Evolutionary conservation across 2,329 filamentous ascomycete species (phyloP).

Genomic region (Paecilomyces dactylethromorphus): DNA sequence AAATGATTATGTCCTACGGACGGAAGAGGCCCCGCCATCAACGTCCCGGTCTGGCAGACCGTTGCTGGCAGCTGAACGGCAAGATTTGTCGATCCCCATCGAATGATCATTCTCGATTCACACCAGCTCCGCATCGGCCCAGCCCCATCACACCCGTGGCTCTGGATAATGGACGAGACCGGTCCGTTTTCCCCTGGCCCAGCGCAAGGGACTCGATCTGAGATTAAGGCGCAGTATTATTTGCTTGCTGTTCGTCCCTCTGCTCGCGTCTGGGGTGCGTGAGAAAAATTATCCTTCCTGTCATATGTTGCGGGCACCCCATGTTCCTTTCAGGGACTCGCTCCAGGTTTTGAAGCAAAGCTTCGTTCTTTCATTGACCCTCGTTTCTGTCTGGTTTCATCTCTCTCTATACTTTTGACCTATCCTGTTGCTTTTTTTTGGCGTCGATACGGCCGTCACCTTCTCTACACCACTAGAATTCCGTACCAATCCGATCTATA

Average conservation of each 20-base stretch:
- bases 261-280: constrained; percentile 2
- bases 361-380: constrained; percentile 2
- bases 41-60: neutral
- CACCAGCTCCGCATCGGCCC: constrained; percentile 9
- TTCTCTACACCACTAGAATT: neutral
- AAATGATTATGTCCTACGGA: neutral
- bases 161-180: constrained; percentile 11
- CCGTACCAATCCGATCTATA: neutral
- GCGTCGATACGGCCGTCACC: neutral
- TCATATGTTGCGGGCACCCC: neutral
- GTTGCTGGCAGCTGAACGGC: neutral
- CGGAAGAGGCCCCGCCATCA: neutral
- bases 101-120: constrained; percentile 3
- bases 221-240: neutral
- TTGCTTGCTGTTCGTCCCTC: constrained; percentile 1
- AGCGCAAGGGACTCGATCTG: constrained; percentile 1
- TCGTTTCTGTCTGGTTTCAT: constrained; percentile 3
- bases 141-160: constrained; percentile 11
- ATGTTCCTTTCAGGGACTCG: neutral
- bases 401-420: neutral
- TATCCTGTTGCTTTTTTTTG: neutral
- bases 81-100: neutral
- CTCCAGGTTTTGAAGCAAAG: neutral
- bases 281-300: neutral
- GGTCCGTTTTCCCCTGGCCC: constrained; percentile 15